A percentile compares a stretch with the other conserved stretches of the same genome.
phyloP scores from a whole-genome alignment of 1,139 yeast genomes.

The Maudiozyma humilis region DNA sequence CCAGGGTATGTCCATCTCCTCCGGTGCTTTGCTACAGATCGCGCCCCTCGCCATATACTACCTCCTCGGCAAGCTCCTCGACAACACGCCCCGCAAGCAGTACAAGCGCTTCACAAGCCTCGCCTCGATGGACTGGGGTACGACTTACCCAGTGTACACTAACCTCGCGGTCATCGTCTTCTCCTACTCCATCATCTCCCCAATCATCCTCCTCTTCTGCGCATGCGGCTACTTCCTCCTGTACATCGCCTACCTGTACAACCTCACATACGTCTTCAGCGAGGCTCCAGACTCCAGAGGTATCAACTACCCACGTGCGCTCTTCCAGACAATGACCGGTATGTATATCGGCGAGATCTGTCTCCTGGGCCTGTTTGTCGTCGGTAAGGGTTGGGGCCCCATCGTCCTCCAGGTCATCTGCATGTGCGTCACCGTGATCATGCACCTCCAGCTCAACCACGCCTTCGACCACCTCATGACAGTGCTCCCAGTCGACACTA shows the following conservation, averaged over 20 bases:
- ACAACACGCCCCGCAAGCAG: constrained; percentile 79
- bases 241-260: constrained; percentile 74
- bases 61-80: constrained; percentile 60
- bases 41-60: constrained; percentile 64
- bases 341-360: constrained; percentile 81
- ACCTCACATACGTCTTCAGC: constrained; percentile 60
- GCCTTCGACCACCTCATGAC: constrained; percentile 59
- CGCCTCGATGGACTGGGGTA: constrained; percentile 74
- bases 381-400: constrained; percentile 95
- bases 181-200: constrained; percentile 77
- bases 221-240: constrained; percentile 59
- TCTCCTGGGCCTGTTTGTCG: constrained; percentile 74
- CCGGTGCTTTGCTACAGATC: constrained; percentile 73
- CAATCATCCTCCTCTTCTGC: constrained; percentile 64
- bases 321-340: constrained; percentile 83
- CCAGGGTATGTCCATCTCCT: constrained; percentile 77
- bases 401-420: constrained; percentile 65
- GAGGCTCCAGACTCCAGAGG: constrained; percentile 75
- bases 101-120: constrained; percentile 63
- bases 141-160: constrained; percentile 76
- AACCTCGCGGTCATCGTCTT: constrained; percentile 73
- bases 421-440: constrained; percentile 53
- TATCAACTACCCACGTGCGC: constrained; percentile 75
- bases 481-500: constrained; percentile 57
- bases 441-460: constrained; percentile 50